Evolutionary conservation across 192 early-diverging fungal species (phyloP).

Genomic region (Gigaspora rosea): DNA sequence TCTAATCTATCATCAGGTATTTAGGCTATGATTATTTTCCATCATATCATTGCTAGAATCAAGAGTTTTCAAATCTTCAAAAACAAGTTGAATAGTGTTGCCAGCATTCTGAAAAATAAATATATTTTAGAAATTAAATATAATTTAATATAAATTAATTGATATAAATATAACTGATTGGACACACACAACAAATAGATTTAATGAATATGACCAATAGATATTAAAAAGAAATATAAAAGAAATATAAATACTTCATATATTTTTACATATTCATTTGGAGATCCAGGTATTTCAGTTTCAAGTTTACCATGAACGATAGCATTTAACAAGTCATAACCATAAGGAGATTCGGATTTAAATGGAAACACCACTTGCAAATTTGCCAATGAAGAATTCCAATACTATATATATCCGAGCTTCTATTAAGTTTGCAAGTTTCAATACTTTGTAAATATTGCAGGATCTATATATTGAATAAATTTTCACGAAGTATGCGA

Average conservation of each 20-base stretch:
- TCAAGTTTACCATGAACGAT: neutral
- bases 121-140: neutral
- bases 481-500: no score
- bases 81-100: neutral
- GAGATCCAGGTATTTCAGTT: neutral
- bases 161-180: no score
- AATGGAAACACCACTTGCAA: neutral
- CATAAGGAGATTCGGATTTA: neutral
- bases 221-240: no score
- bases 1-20: neutral
- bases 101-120: neutral
- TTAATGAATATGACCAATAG: no score
- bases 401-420: neutral
- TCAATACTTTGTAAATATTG: neutral
- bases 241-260: neutral
- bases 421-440: neutral
- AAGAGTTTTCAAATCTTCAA: neutral
- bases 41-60: neutral
- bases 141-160: neutral
- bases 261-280: neutral
- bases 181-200: no score
- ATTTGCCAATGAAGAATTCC: neutral
- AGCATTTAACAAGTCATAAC: neutral
- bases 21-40: neutral
- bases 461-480: neutral